These are phyloP conservation scores for Ettlia oleoabundans DNA, from an alignment of 139 green algal genomes.

Conservation along the genomic window DNA sequence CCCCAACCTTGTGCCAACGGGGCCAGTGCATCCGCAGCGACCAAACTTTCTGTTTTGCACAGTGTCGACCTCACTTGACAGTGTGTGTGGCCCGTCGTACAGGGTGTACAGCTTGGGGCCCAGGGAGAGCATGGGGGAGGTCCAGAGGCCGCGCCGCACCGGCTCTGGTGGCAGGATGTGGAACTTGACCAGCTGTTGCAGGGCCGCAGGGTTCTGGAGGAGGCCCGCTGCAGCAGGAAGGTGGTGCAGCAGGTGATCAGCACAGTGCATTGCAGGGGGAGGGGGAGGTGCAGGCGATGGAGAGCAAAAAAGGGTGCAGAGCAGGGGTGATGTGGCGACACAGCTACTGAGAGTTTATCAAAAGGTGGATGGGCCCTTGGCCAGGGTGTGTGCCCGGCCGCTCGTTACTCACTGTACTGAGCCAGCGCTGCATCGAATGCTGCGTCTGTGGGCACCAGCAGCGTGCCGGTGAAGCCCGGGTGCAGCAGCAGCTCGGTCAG, in stretches of 20 bases:
- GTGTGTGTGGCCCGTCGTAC: slow-evolving; percentile 9
- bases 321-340: too few species aligned
- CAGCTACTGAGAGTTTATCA: too few species aligned
- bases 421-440: slow-evolving; percentile 43
- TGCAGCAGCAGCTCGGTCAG: slow-evolving; percentile 46
- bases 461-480: slow-evolving; percentile 46
- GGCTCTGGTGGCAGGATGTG: slow-evolving; percentile 59
- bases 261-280: too few species aligned
- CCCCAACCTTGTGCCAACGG: too few species aligned
- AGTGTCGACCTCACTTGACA: slow-evolving; percentile 11
- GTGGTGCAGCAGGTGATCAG: too few species aligned
- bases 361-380: neutral
- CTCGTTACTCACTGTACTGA: slow-evolving; percentile 6
- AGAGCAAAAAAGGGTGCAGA: too few species aligned
- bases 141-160: slow-evolving; percentile 47
- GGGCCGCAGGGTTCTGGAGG: slow-evolving; percentile 15
- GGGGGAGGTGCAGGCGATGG: neutral
- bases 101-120: slow-evolving; percentile 47
- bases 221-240: neutral
- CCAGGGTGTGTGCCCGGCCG: neutral
- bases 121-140: slow-evolving; percentile 50
- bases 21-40: too few species aligned
- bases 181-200: slow-evolving; percentile 52
- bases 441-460: slow-evolving; percentile 55
- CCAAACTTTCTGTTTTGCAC: too few species aligned